A percentile compares a stretch with the other conserved stretches of the same genome.
phyloP scores from a whole-genome alignment of 108 stramenopile genomes.

The Discostella pseudostelligera region DNA sequence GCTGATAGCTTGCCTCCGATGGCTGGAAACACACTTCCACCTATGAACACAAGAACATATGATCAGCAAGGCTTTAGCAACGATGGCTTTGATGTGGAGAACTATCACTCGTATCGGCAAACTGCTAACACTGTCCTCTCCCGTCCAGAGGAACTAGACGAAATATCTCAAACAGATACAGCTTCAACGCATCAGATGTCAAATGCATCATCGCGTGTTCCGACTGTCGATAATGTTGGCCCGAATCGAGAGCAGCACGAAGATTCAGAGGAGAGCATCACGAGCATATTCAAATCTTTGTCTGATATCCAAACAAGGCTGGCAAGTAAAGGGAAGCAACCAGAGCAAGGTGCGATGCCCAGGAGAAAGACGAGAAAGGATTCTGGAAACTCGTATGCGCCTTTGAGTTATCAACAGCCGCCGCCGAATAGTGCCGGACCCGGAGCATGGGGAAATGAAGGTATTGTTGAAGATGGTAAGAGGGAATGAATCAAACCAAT shows the following conservation, averaged over 20 bases:
- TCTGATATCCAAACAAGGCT: conserved; percentile 48
- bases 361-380: conserved; percentile 13
- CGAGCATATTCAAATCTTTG: conserved; percentile 41
- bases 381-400: not conserved
- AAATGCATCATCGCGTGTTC: conserved; percentile 10
- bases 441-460: conserved; percentile 31
- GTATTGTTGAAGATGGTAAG: conserved; percentile 40
- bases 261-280: conserved; percentile 45
- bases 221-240: not conserved
- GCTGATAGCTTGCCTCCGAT: too few species aligned
- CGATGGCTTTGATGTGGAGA: conserved; percentile 4
- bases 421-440: not conserved
- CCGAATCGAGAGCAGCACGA: conserved; percentile 7
- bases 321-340: conserved; percentile 38
- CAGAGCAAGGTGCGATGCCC: not conserved
- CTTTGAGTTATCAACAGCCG: conserved; percentile 1
- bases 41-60: not conserved
- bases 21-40: too few species aligned
- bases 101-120: conserved; percentile 12
- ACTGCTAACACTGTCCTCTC: not conserved
- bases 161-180: conserved; percentile 12
- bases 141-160: conserved; percentile 18
- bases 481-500: not conserved
- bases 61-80: not conserved
- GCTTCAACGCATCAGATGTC: conserved; percentile 29